These are phyloP conservation scores for Phytophthora fragariaefolia DNA, from an alignment of 352 stramenopile genomes.

Conservation along the genomic window DNA sequence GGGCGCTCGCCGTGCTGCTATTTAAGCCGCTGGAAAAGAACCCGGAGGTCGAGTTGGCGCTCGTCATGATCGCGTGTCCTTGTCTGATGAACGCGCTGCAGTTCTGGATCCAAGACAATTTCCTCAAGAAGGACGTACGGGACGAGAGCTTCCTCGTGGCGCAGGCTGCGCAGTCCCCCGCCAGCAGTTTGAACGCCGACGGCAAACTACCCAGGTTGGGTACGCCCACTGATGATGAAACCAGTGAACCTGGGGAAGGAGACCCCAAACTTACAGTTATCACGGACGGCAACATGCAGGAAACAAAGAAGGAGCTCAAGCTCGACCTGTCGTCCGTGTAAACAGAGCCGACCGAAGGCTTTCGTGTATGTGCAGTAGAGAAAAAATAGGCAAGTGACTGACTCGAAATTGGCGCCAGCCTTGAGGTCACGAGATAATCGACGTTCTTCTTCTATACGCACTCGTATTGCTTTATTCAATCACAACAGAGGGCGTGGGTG, in stretches of 20 bases:
- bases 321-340: slow-evolving; percentile 35
- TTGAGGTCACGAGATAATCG: slow-evolving; percentile 5
- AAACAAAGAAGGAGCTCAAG: slow-evolving; percentile 25
- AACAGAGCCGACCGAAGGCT: neutral
- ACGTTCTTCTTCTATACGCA: slow-evolving; percentile 31
- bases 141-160: slow-evolving; percentile 64
- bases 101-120: slow-evolving; percentile 92
- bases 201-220: slow-evolving; percentile 38
- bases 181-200: slow-evolving; percentile 25
- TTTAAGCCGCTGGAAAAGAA: slow-evolving; percentile 75
- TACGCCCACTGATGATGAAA: slow-evolving; percentile 44
- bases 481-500: slow-evolving; percentile 10
- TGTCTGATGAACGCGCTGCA: slow-evolving; percentile 90
- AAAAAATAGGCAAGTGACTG: neutral
- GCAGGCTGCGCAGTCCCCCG: slow-evolving; percentile 39
- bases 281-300: slow-evolving; percentile 19
- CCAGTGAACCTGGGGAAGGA: slow-evolving; percentile 31
- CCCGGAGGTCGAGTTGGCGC: slow-evolving; percentile 72
- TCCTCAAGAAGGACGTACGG: slow-evolving; percentile 86
- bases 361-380: slow-evolving; percentile 21
- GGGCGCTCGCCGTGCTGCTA: slow-evolving; percentile 59
- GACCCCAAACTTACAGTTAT: slow-evolving; percentile 31
- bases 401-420: slow-evolving; percentile 12
- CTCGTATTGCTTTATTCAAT: slow-evolving; percentile 36
- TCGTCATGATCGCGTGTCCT: slow-evolving; percentile 91